Evolutionary conservation across 192 early-diverging fungal genomes (phyloP).

Genomic region (Linnemannia schmuckeri): DNA sequence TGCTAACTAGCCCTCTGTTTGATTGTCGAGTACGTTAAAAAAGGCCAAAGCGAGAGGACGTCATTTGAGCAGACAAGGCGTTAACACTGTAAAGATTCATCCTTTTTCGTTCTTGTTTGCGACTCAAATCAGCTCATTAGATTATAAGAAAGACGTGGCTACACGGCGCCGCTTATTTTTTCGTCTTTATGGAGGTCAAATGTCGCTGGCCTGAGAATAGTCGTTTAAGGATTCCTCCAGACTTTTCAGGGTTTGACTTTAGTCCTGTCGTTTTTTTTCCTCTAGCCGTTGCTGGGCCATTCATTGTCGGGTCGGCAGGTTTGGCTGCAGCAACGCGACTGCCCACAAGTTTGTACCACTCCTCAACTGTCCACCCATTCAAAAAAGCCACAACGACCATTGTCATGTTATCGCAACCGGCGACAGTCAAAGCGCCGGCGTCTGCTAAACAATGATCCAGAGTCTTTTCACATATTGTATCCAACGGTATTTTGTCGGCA

Average conservation of each 20-base stretch:
- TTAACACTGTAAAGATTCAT: too few species aligned
- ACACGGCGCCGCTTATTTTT: background rate
- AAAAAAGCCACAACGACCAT: conserved; percentile 91
- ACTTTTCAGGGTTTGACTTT: background rate
- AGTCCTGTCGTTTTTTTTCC: background rate
- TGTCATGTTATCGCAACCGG: conserved; percentile 99
- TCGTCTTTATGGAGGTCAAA: background rate
- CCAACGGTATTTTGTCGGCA: conserved; percentile 69
- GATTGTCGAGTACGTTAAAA: too few species aligned
- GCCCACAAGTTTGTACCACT: conserved; percentile 78
- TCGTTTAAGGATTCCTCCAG: background rate
- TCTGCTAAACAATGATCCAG: conserved; percentile 94
- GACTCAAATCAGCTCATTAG: too few species aligned
- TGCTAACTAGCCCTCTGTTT: too few species aligned
- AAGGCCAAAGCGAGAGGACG: too few species aligned
- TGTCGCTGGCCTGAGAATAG: background rate
- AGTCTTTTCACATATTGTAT: conserved; percentile 84
- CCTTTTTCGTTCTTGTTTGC: too few species aligned
- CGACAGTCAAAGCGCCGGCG: conserved; percentile 86
- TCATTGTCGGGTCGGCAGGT: background rate
- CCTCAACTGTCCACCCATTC: conserved; percentile 78
- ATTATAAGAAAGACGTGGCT: too few species aligned
- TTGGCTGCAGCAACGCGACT: conserved; percentile 18
- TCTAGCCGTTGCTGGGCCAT: background rate
- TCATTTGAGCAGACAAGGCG: too few species aligned